Percentiles rank a stretch among this genome's conserved stretches.
These are phyloP conservation scores for Mycena belliarum DNA, from an alignment of 768 basidiomycete species.

Conservation along the genomic window DNA sequence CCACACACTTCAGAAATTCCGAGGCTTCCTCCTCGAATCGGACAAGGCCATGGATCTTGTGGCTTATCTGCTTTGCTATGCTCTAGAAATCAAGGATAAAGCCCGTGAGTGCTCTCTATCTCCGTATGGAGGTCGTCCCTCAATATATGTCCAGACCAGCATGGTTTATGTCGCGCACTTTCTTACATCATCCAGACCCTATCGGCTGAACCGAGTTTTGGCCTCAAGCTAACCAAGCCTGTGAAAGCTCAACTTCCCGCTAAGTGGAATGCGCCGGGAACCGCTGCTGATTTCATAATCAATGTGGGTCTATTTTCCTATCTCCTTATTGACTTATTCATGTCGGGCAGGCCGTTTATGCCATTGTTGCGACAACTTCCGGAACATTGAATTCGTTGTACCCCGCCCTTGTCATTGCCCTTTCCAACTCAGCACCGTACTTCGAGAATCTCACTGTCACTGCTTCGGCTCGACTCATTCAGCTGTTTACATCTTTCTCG, in stretches of 20 bases:
- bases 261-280: constrained; percentile 76
- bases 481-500: constrained; percentile 90
- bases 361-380: constrained; percentile 86
- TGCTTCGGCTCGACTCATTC: constrained; percentile 80
- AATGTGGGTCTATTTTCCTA: constrained; percentile 51
- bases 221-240: constrained; percentile 62
- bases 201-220: constrained; percentile 83
- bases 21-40: constrained; percentile 75
- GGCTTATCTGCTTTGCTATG: constrained; percentile 77
- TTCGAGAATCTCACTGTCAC: constrained; percentile 79
- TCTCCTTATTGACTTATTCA: background rate
- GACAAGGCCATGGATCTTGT: constrained; percentile 78
- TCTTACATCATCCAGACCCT: constrained; percentile 92
- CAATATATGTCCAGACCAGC: constrained; percentile 75
- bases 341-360: constrained; percentile 72
- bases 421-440: constrained; percentile 88
- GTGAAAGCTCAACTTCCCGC: constrained; percentile 67
- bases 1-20: constrained; percentile 72
- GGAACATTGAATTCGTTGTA: constrained; percentile 82
- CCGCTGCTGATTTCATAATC: constrained; percentile 84
- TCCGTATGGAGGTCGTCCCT: no score
- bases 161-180: constrained; percentile 84
- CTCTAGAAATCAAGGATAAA: constrained; percentile 90
- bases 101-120: constrained; percentile 63
- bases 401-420: constrained; percentile 87